Base-by-base conservation (phyloP, 2,329 filamentous ascomycete genomes). In the Colletotrichum abscissum region DNA sequence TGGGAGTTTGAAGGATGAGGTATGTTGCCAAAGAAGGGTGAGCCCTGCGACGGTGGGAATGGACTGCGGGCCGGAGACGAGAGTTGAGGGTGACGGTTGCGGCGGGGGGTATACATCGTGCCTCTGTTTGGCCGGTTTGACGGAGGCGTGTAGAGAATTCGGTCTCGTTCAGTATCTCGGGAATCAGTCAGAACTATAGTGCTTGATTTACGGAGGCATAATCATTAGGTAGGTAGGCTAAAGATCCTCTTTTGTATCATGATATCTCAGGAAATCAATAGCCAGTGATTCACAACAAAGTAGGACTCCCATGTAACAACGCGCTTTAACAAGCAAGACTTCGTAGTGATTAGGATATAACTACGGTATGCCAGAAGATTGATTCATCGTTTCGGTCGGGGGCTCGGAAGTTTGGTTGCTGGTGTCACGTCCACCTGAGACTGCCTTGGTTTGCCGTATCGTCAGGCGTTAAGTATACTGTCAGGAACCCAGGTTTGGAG, bases 11-110 rank as follows among this genome's bases (percentile, higher is more conserved):
- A 11, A 56, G 54, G n/a, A 56, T 12, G 2, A 1, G 24, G 22
- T 24, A 56, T 14, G 19, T 26, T 14, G 26, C 5, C 12, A 56
- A 56, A 56, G 54, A 26, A 24, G 54, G 5, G 11, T 28, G 16
- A 14, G 5, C 5, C 8, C 4, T n/a, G 42, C 19, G 22, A 24
- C 3, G 58, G 33, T 9, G 24, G 33, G 16, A 55, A 46, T 14
- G 33, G 33, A 24, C 5, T 38, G 3, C 24, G 16, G 1, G 12
- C 12, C 2, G 70, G 46, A 19, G 67, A 60, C 24, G 35, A 64
- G 16, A 70, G 67, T 16, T 56, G 66, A 11, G 26, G 55, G 22
- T 70, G 70, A 28, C 70, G 67, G 56, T 70, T 70, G 26, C 70
- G 67, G n/a, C 60, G 66, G 35, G 70, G 70, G 16, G 38, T 14